Base-by-base conservation (phyloP, 1,139 yeast species). In the Hanseniaspora sp. region DNA sequence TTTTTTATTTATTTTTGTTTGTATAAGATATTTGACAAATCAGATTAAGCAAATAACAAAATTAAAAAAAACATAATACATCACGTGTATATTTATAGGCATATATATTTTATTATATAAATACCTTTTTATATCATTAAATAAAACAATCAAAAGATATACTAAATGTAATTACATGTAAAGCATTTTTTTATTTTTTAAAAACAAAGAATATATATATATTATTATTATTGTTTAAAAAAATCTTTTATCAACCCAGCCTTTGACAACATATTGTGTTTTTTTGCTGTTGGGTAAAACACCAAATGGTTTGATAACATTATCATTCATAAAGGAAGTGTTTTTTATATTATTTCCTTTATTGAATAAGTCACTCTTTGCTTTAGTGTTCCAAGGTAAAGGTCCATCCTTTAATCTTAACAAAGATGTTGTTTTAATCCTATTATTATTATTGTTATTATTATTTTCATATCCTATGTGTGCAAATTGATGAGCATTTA, bases 161-260 rank as follows among this genome's bases (percentile, higher is more conserved):
- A 23, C 23, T 23, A 4, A 23, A 23, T 23, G 23, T 2, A 23
- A 23, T 23, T 23, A 23, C 23, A 23, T 23, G 23, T 23, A 23
- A 23, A 23, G 23, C 23, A 23, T 23, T 23, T 23, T 23, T 3
- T 23, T 23, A 23, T 23, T 23, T 23, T 23, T 3, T 3, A 23
- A 23, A 23, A 23, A 23, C 23, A 23, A 2, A 23, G 23, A 23
- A 23, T 23, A 23, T 23, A 23, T 23, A 23, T 23, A 23, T 23
- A 23, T 23, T 23, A 23, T 23, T 23, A 23, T 23, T 23, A 23
- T 23, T 18, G 7, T 12, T 6, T 35, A 35, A 23, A 52, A 51
- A 49, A 65, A 65, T 13, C 69, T 57, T 40, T 57, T 56, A 47
- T 66, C 69, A 46, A 66, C 64, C 68, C 68, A 66, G 11, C 69